Evolutionary conservation across 1,284 basidiomycete genomes (phyloP), one percentile per base, ranked within the genome.

Genomic region (Sparassis latifolia): DNA sequence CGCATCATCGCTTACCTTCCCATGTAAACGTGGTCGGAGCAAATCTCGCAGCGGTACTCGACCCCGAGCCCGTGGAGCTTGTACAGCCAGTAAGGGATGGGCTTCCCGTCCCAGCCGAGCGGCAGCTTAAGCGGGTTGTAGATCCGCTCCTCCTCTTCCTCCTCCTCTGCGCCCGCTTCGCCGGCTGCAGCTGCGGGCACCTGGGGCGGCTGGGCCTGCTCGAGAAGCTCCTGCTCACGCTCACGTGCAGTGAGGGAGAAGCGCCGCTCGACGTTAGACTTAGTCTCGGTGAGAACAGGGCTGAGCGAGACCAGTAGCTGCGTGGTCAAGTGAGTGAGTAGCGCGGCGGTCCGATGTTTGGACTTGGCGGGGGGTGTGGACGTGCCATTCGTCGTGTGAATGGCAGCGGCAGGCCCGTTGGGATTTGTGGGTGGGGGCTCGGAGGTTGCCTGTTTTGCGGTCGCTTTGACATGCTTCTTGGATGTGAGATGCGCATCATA

Each of bases 81-180:
- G 75, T 96, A 99, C 53, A 99, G 66, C 96, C 96, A 99, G 67
- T 94, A 98, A 12, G 97, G 96, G 61, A 99, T 99, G 12, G 96
- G 95, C 66, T 96, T 97, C 40, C 94, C 94, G 65, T 98, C 95
- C 95, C 95, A 98, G 1, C 96, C 96, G 2, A 99, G 78, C 7
- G 97, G 97, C 40, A 99, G 75, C 70, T 98, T 98, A 49, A 99
- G 80, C 39, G 97, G 97, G 65, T 99, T 99, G 71, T 99, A 99
- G 45, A 98, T 93, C 58, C 89, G 83, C 56, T 92, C 92, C 61
- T 97, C 92, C 57, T 95, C 94, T 57, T 95, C 93, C 42, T 94
- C 92, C 53, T 96, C 92, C 53, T 92, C 91, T 35, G 76, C 82
- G 6, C 73, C 66, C 1, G 68, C 65, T 59, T 63, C 76, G 4